Percentiles rank a stretch among this genome's conserved stretches.
Conservation (phyloP, 768 basidiomycete genomes). For the Daedaleopsis nitida region DNA sequence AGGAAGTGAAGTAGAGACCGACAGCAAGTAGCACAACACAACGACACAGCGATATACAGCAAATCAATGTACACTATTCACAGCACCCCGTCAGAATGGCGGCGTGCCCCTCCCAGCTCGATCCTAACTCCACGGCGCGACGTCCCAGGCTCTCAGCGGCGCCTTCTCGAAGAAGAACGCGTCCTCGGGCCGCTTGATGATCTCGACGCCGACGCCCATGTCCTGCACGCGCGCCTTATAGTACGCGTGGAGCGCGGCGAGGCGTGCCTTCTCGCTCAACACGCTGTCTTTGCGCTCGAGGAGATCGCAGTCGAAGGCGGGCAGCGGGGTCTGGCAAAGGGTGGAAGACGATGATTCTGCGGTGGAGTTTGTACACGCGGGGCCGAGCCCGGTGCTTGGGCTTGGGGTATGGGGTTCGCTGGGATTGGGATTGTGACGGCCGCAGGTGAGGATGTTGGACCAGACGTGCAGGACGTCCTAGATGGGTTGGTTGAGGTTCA, state of each 20-base stretch:
- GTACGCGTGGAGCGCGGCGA: constrained; percentile 21
- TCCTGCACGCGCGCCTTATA: constrained; percentile 17
- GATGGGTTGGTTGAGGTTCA: not conserved
- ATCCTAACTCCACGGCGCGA: not conserved
- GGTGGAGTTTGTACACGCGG: no score
- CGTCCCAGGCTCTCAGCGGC: constrained; percentile 5
- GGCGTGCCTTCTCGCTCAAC: constrained; percentile 19
- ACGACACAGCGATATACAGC: no score
- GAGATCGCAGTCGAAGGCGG: constrained; percentile 16
- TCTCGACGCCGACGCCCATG: constrained; percentile 18
- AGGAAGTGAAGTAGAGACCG: no score
- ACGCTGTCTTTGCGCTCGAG: constrained; percentile 16
- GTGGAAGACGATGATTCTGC: not conserved
- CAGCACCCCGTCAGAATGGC: no score
- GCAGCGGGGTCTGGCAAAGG: constrained; percentile 7
- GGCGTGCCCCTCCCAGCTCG: not conserved
- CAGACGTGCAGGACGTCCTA: constrained; percentile 28
- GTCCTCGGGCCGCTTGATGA: constrained; percentile 30
- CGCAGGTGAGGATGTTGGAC: constrained; percentile 17
- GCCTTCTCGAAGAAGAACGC: constrained; percentile 19
- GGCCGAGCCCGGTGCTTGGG: no score
- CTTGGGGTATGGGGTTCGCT: no score
- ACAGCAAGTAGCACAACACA: no score
- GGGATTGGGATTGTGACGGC: not conserved
- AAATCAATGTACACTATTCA: no score